phyloP scores from a whole-genome alignment of 2,329 filamentous ascomycete genomes.

The Neofusicoccum cordaticola region DNA sequence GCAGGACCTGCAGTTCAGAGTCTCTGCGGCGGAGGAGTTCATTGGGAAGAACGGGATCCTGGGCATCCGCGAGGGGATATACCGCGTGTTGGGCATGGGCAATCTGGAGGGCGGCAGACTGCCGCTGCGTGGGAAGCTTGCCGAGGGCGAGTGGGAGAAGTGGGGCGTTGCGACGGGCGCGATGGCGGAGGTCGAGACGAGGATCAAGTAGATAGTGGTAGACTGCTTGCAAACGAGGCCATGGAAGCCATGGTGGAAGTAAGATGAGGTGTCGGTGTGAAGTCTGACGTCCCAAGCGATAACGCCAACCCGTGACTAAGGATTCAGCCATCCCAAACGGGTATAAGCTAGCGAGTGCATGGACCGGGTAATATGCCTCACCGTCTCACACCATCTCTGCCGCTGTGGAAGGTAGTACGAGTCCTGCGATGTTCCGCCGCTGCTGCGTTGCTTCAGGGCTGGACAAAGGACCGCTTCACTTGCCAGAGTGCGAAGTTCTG shows the following conservation, averaged over 20 bases:
- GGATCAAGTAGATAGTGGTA: neutral
- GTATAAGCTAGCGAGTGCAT: neutral
- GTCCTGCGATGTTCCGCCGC: too few relatives aligned
- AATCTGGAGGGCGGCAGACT: conserved; percentile 55
- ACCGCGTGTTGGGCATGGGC: conserved; percentile 53
- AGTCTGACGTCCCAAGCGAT: neutral
- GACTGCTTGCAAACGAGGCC: neutral
- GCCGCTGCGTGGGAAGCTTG: conserved; percentile 58
- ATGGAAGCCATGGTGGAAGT: neutral
- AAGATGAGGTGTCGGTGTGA: neutral
- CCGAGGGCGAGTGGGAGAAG: conserved; percentile 24
- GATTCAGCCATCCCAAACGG: neutral
- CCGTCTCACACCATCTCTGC: neutral
- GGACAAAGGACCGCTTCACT: too few relatives aligned
- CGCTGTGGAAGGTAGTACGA: too few relatives aligned
- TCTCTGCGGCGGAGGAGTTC: conserved; percentile 58
- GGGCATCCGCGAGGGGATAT: conserved; percentile 59
- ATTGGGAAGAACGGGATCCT: conserved; percentile 56
- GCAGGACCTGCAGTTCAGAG: conserved; percentile 54
- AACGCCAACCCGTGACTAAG: neutral
- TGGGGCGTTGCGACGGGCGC: conserved; percentile 1
- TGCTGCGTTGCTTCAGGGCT: too few relatives aligned
- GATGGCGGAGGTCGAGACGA: conserved; percentile 11
- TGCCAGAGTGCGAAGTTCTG: neutral
- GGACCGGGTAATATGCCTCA: neutral